Conservation (phyloP, 2,329 filamentous ascomycete species). For the Cyclaneusma minus region DNA sequence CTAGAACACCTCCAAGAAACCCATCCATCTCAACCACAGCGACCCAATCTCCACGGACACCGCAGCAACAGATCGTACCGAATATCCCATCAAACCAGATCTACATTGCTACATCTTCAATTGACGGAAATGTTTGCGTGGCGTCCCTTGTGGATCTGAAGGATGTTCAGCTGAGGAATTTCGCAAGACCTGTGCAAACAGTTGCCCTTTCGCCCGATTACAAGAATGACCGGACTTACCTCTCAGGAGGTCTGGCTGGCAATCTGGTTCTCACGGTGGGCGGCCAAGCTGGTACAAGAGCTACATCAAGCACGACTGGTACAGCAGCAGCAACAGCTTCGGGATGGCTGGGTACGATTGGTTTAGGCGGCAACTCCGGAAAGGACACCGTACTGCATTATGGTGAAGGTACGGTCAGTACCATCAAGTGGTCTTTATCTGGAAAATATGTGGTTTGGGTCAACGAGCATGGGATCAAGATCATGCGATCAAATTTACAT, state of each 20-base stretch:
- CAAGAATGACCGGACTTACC: slow-evolving; percentile 72
- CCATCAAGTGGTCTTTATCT: slow-evolving; percentile 87
- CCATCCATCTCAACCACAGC: slow-evolving; percentile 28
- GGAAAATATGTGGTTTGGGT: slow-evolving; percentile 91
- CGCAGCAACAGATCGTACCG: slow-evolving; percentile 41
- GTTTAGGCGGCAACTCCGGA: slow-evolving; percentile 60
- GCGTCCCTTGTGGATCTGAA: slow-evolving; percentile 75
- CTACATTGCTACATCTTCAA: slow-evolving; percentile 82
- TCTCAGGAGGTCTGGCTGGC: slow-evolving; percentile 81
- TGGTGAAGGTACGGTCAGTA: slow-evolving; percentile 80
- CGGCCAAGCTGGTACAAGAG: slow-evolving; percentile 60
- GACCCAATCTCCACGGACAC: slow-evolving; percentile 33
- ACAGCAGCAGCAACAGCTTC: slow-evolving; percentile 73
- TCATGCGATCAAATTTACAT: slow-evolving; percentile 82
- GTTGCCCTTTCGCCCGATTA: slow-evolving; percentile 93
- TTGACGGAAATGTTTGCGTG: slow-evolving; percentile 91
- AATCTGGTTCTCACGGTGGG: slow-evolving; percentile 76
- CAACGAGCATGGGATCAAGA: slow-evolving; percentile 94
- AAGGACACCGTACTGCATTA: slow-evolving; percentile 80
- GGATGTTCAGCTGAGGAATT: slow-evolving; percentile 84
- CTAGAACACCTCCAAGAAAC: slow-evolving; percentile 15
- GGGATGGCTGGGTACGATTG: slow-evolving; percentile 83
- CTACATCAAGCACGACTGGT: slow-evolving; percentile 71
- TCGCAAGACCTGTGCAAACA: slow-evolving; percentile 80
- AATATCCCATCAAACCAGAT: slow-evolving; percentile 79